Evolutionary conservation across 352 stramenopile species (phyloP), one percentile per base, ranked within the genome.

Genomic region (Globisporangium spinosum): DNA sequence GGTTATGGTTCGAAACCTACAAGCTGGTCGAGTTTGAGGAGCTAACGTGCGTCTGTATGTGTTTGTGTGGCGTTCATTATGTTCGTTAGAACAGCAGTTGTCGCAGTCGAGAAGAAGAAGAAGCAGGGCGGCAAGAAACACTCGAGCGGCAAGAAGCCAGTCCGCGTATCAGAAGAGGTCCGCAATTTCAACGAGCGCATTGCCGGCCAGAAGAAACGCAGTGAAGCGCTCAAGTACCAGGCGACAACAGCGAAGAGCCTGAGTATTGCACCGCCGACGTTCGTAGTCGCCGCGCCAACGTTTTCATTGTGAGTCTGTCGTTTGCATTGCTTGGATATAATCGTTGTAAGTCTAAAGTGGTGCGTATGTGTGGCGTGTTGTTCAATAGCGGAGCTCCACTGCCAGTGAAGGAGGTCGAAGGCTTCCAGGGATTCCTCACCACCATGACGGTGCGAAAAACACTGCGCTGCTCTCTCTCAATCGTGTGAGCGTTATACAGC

Each of bases 131-230:
- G 53, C 49, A 65, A 70, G 34, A 77, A 77, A 25, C 58, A 38
- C 9, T 56, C 59, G 2, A 40, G 69, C 25, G 65, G 62, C 1
- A 89, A 85, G 77, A 70, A 78, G 7, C 61, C 62, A 0, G 47
- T 63, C 17, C 32, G 58, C 6, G 65, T 90, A n/a, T 72, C 83
- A 12, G 75, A 86, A 51, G 83, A 91, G 51, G 86, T 90, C 58
- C 83, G 85, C 47, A 91, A 83, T 66, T 93, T 91, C 76, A 85
- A 93, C 68, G 85, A 93, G 69, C 83, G 85, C 1, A 85, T 93
- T 73, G 75, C 78, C 0, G 79, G 73, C 0, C 81, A 84, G 63
- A 82, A 61, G 45, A 60, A 70, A 35, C 65, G 65, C 57, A 34
- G 74, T 38, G 59, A 77, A 2, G 68, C 72, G 5, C 63, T 69